Conservation (phyloP, 257 asterid genomes). For the Eustoma russellianum region DNA sequence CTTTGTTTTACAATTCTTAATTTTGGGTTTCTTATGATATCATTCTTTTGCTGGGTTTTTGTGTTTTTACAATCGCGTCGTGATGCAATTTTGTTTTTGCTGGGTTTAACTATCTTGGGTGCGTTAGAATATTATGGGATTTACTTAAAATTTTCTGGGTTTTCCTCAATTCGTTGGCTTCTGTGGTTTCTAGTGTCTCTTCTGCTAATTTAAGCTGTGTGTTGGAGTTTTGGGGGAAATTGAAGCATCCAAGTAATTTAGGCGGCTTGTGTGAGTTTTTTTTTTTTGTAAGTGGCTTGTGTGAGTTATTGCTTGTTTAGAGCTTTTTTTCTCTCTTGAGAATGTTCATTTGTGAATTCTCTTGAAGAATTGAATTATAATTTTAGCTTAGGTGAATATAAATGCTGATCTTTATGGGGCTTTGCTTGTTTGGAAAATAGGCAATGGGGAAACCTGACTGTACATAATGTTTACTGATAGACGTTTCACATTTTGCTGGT, state of each 20-base stretch:
- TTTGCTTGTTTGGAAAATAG: no score
- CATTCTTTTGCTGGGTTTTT: conserved; percentile 8
- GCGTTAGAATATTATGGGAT: conserved; percentile 11
- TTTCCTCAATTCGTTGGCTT: conserved; percentile 1
- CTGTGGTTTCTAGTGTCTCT: not conserved
- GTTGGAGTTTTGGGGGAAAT: not conserved
- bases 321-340: no score
- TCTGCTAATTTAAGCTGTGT: conserved; percentile 7
- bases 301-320: no score
- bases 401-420: no score
- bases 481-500: no score
- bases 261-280: not conserved
- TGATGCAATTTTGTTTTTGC: conserved; percentile 10
- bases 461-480: no score
- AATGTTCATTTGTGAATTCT: no score
- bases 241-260: not conserved
- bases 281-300: no score
- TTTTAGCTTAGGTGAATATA: no score
- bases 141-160: conserved; percentile 7
- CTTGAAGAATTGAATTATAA: no score
- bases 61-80: conserved; percentile 3
- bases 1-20: conserved; percentile 6
- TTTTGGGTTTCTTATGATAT: conserved; percentile 8
- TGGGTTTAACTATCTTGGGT: conserved; percentile 13
- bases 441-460: no score